These are phyloP conservation scores for Trichophyton verrucosum DNA, from an alignment of 2,329 filamentous ascomycete species.

Conservation along the genomic window DNA sequence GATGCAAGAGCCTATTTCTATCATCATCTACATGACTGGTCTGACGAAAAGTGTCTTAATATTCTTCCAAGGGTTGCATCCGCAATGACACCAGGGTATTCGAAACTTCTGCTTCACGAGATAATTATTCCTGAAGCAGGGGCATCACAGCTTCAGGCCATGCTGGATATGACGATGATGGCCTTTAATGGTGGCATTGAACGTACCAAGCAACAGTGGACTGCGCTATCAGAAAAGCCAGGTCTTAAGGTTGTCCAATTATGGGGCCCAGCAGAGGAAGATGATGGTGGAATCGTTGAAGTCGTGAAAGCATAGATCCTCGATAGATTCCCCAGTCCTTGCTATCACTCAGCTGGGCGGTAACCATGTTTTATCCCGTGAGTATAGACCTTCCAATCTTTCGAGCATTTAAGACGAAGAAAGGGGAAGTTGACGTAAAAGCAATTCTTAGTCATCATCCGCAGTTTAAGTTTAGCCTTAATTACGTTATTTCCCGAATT, in stretches of 20 bases:
- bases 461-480: no score
- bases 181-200: slow-evolving; percentile 22
- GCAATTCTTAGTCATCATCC: no score
- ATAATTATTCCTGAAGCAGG: slow-evolving; percentile 26
- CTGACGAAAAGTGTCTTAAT: slow-evolving; percentile 20
- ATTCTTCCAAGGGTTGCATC: slow-evolving; percentile 21
- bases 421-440: no score
- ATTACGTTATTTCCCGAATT: no score
- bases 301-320: neutral
- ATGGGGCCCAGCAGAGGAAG: slow-evolving; percentile 14
- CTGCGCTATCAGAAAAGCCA: slow-evolving; percentile 18
- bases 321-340: neutral
- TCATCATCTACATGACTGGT: slow-evolving; percentile 28
- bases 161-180: slow-evolving; percentile 33
- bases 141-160: slow-evolving; percentile 17
- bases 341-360: neutral
- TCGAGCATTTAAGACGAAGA: no score
- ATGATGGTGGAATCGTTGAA: slow-evolving; percentile 8
- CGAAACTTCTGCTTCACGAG: slow-evolving; percentile 32
- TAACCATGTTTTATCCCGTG: no score
- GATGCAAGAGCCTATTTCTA: slow-evolving; percentile 28
- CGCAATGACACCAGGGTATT: slow-evolving; percentile 22
- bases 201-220: slow-evolving; percentile 28
- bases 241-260: slow-evolving; percentile 25
- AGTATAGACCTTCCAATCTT: no score